These are phyloP conservation scores for Coemansia sp. DNA, from an alignment of 192 early-diverging fungal species.

Conservation along the genomic window DNA sequence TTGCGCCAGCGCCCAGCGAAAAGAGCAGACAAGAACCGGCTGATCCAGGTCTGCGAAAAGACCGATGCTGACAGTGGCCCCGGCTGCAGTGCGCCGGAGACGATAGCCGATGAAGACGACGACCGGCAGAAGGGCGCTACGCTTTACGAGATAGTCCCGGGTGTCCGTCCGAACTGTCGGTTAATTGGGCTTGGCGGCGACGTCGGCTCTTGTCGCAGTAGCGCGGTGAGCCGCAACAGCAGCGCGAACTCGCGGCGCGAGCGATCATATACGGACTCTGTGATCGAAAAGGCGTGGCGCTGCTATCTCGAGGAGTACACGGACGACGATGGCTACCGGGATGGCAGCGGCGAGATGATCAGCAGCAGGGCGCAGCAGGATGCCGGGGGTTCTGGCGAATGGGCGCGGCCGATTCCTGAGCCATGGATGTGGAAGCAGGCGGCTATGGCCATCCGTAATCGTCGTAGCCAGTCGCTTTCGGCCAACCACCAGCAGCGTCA, in stretches of 20 bases:
- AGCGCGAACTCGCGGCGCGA: slow-evolving; percentile 42
- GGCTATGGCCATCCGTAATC: slow-evolving; percentile 44
- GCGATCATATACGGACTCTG: slow-evolving; percentile 47
- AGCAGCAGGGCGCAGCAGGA: slow-evolving; percentile 5
- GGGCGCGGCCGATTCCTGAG: slow-evolving; percentile 36
- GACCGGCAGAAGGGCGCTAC: background rate
- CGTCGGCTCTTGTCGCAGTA: background rate
- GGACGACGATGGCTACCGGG: slow-evolving; percentile 22
- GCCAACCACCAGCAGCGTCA: slow-evolving; percentile 18
- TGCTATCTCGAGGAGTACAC: slow-evolving; percentile 36
- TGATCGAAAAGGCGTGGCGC: slow-evolving; percentile 46
- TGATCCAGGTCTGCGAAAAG: background rate
- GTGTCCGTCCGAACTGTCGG: background rate
- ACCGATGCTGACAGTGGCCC: background rate
- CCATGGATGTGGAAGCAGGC: slow-evolving; percentile 53
- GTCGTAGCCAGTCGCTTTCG: slow-evolving; percentile 45
- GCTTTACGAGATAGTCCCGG: slow-evolving; percentile 1
- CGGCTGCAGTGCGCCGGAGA: background rate
- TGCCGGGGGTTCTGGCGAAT: slow-evolving; percentile 14
- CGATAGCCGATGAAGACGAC: background rate
- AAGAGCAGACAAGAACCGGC: background rate
- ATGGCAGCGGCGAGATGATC: background rate
- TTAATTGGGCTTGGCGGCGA: background rate
- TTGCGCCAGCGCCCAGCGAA: background rate
- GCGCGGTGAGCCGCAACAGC: slow-evolving; percentile 19